Base-by-base conservation (phyloP, 164 flowering plant species). In the Nelumbo lutea region DNA sequence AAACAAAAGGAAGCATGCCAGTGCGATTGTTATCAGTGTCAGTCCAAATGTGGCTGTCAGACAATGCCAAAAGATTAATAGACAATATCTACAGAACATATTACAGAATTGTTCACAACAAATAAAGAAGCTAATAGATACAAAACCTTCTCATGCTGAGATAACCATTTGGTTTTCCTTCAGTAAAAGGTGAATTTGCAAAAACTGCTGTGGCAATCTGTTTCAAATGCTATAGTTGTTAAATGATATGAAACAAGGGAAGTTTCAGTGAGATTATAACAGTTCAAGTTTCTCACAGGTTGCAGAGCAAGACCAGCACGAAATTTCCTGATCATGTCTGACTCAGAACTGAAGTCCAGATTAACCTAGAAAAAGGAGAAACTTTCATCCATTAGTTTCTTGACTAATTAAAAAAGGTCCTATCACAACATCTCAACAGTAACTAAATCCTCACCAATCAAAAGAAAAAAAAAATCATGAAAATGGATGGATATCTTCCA, bases 181-280 rank as follows among this genome's bases (percentile, higher is more conserved):
- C 99, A 44, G 88, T 90, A 79, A 95, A 95, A 67, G 98, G 99
- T 57, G 99, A 95, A 82, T 95, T 95, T 60, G 99, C 96, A 89
- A 92, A 95, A 13, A 95, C 70, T 67, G 99, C 98, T 3, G 98
- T 92, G 58, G 98, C 99, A 72, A 95, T 89, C 99, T 95, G 88
- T 84, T 78, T 69, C 63, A 74, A 14, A 74, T 61, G 52, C 40
- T 2, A 63, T 39, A 69, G 3, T 5, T n/a, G 78, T 86, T 65
- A 87, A 81, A 69, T 40, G 53, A 48, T 48, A 72, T 5, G 47
- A 4, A 56, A 72, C 4, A 5, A 60, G 43, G 64, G 11, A 55
- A 56, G n/a, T 50, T 15, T 45, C 27, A 27, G 27, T 27, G 3
- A 2, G 66, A 27, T 0, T 69, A 68, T 42, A 68, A 70, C 43